Percentiles rank a stretch among this genome's conserved stretches.
phyloP scores from a whole-genome alignment of 768 basidiomycete genomes.

The Rickenella mellea region DNA sequence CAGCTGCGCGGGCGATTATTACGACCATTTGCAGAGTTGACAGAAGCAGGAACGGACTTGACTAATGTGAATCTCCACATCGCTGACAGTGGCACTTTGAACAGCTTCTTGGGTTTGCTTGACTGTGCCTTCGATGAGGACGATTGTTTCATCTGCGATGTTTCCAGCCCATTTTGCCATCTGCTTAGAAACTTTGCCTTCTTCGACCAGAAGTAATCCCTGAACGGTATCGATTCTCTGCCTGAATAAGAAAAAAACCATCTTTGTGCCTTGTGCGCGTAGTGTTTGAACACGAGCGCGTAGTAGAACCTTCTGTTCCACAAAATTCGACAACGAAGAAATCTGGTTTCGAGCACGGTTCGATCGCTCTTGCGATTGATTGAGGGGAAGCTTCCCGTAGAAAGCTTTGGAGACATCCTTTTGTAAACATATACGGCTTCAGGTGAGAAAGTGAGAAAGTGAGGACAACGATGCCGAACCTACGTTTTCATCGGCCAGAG shows the following conservation, averaged over 20 bases:
- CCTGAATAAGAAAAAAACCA: conserved; percentile 88
- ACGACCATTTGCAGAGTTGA: background rate
- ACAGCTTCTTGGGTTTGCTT: conserved; percentile 74
- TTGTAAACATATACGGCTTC: background rate
- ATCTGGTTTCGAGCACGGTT: conserved; percentile 56
- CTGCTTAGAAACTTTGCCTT: conserved; percentile 82
- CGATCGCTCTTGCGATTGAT: conserved; percentile 81
- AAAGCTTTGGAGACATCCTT: conserved; percentile 71
- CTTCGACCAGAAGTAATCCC: conserved; percentile 63
- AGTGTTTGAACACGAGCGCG: conserved; percentile 89
- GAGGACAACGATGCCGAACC: background rate
- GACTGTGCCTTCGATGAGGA: conserved; percentile 80
- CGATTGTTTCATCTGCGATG: conserved; percentile 79
- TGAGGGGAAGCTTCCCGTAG: conserved; percentile 83
- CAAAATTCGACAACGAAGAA: conserved; percentile 47
- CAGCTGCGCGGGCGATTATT: conserved; percentile 36
- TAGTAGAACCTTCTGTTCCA: conserved; percentile 70
- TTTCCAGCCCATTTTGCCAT: conserved; percentile 91
- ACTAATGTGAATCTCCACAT: conserved; percentile 78
- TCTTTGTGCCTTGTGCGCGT: conserved; percentile 88
- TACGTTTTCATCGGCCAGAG: background rate
- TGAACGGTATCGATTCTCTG: conserved; percentile 85
- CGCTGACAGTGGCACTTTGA: conserved; percentile 81
- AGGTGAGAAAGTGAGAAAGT: background rate
- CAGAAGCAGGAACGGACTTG: conserved; percentile 38